Conservation (phyloP, 176 grass and related monocot species). For the Raddia distichophylla region DNA sequence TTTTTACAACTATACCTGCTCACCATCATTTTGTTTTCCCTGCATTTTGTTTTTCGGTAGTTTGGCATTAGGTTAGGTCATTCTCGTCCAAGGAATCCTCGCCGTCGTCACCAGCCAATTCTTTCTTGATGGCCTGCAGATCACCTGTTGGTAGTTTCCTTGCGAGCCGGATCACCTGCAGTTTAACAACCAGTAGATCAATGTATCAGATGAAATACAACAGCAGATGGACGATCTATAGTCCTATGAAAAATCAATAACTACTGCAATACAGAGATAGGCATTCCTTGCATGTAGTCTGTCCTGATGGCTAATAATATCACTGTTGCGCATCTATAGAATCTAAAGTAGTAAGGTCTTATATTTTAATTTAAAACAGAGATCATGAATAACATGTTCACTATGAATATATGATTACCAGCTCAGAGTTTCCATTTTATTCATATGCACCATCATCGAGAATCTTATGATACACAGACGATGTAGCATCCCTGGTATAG, state of each 20-base stretch:
- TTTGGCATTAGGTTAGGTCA: slow-evolving; percentile 73
- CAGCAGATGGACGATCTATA: background rate
- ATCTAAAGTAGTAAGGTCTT: background rate
- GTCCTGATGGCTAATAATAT: background rate
- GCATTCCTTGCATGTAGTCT: background rate
- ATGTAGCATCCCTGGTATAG: background rate
- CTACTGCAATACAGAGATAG: background rate
- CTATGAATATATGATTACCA: background rate
- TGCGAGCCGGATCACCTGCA: slow-evolving; percentile 89
- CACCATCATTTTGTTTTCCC: slow-evolving; percentile 15
- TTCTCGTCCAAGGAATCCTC: slow-evolving; percentile 79
- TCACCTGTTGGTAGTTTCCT: slow-evolving; percentile 90
- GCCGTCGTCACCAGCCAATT: slow-evolving; percentile 32
- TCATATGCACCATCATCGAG: background rate
- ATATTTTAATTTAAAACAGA: background rate
- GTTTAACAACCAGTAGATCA: background rate
- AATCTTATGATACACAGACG: slow-evolving; percentile 9
- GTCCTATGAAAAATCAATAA: background rate
- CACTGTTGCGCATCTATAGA: background rate
- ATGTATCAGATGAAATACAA: background rate
- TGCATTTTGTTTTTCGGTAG: background rate
- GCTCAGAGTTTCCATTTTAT: background rate
- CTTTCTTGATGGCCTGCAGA: slow-evolving; percentile 67
- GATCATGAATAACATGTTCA: background rate
- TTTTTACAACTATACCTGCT: slow-evolving; percentile 35